Conservation (phyloP, 768 basidiomycete genomes). For the Podaxis rugospora region DNA sequence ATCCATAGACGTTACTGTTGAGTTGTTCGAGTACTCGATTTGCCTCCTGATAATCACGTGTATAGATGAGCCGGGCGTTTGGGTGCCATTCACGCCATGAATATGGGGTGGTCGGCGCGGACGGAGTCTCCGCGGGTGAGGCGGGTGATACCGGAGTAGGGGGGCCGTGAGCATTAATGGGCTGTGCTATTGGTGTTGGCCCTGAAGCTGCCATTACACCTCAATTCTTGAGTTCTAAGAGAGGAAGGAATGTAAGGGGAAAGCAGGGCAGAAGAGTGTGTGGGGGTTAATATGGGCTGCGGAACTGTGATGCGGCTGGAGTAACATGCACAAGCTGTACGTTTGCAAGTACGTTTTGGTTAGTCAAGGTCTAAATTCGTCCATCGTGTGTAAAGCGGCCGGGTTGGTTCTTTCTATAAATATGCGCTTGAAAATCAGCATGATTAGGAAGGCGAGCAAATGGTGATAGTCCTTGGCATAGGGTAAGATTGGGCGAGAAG, state of each 20-base stretch:
- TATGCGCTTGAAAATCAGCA: slow-evolving; percentile 5
- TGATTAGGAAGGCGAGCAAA: slow-evolving; percentile 8
- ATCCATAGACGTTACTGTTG: slow-evolving; percentile 42
- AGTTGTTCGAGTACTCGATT: slow-evolving; percentile 25
- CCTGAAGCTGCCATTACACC: not conserved
- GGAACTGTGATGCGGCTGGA: not conserved
- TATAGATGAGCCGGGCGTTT: slow-evolving; percentile 27
- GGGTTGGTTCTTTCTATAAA: slow-evolving; percentile 3
- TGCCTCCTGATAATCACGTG: slow-evolving; percentile 28
- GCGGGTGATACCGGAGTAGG: not conserved
- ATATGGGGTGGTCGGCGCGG: slow-evolving; percentile 28
- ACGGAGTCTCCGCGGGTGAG: slow-evolving; percentile 1
- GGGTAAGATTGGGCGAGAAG: slow-evolving; percentile 11
- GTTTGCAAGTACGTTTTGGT: slow-evolving; percentile 5
- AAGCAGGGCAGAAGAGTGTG: not conserved
- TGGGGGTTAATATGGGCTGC: not conserved
- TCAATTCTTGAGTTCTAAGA: not conserved
- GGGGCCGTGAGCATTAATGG: not conserved
- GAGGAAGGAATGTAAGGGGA: not conserved
- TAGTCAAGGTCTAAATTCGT: slow-evolving; percentile 7
- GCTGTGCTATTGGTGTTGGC: not conserved
- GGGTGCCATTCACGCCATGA: slow-evolving; percentile 32
- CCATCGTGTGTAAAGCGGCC: slow-evolving; percentile 9
- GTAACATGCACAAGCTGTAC: not conserved
- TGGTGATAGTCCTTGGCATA: slow-evolving; percentile 12